Conservation (phyloP, 306 rosid genomes). For the Mimosa bimucronata region DNA sequence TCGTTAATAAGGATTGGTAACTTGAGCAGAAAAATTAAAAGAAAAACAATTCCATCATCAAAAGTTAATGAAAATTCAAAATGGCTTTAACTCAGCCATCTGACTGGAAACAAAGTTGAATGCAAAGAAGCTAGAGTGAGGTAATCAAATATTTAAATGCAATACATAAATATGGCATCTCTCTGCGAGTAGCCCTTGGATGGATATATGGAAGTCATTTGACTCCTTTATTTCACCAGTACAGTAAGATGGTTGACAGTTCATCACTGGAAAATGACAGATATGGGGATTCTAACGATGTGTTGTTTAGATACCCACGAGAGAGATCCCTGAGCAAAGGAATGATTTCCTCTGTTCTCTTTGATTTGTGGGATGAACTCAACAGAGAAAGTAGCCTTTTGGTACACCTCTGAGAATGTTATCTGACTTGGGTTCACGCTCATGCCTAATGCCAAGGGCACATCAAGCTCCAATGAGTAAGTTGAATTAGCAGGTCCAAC, state of each 20-base stretch:
- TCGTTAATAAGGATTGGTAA: neutral
- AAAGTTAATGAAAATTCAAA: neutral
- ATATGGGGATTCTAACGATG: conserved; percentile 48
- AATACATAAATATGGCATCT: neutral
- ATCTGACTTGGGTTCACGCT: conserved; percentile 42
- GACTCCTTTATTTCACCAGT: conserved; percentile 22
- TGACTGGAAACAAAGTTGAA: conserved; percentile 17
- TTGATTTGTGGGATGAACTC: conserved; percentile 43
- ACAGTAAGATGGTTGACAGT: neutral
- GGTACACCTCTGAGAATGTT: conserved; percentile 46
- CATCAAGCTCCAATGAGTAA: conserved; percentile 35
- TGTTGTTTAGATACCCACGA: conserved; percentile 55
- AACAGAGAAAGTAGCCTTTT: conserved; percentile 38
- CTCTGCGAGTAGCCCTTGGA: neutral
- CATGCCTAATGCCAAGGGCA: conserved; percentile 42
- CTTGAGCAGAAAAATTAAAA: neutral
- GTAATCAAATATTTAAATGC: neutral
- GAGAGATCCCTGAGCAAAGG: conserved; percentile 49
- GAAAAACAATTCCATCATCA: conserved; percentile 6
- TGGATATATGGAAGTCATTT: neutral
- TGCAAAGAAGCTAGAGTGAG: neutral
- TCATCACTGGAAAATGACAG: conserved; percentile 43
- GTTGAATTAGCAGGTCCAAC: conserved; percentile 48
- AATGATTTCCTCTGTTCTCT: conserved; percentile 32
- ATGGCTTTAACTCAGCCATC: neutral